Evolutionary conservation across 345 rosid genomes (phyloP).

Genomic region (Ricinus communis): DNA sequence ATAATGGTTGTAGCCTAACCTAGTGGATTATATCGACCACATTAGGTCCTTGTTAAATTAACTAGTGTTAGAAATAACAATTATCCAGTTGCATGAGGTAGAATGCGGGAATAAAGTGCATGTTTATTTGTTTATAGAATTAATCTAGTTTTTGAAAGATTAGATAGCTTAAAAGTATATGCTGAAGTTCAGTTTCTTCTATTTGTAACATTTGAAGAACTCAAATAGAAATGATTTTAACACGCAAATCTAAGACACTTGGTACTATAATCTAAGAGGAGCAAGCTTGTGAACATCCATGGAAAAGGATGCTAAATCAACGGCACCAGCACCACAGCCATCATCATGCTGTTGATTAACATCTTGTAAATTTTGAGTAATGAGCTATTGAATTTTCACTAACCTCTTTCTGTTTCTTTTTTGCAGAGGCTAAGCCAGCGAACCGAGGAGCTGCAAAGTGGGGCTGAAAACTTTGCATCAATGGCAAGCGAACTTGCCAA

Average conservation of each 20-base stretch:
- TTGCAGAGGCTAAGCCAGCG: slow-evolving; percentile 61
- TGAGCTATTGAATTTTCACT: neutral
- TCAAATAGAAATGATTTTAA: too few relatives aligned
- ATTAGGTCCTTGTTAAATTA: neutral
- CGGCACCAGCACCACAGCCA: too few relatives aligned
- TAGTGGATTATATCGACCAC: neutral
- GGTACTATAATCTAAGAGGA: too few relatives aligned
- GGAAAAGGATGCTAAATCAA: too few relatives aligned
- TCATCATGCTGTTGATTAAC: too few relatives aligned
- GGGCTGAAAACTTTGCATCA: slow-evolving; percentile 76
- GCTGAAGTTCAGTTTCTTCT: too few relatives aligned
- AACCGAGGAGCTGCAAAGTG: slow-evolving; percentile 71
- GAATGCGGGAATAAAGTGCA: too few relatives aligned
- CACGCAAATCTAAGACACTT: too few relatives aligned
- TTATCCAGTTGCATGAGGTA: neutral
- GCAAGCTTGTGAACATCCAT: too few relatives aligned
- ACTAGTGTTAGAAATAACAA: neutral
- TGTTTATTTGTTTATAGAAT: neutral
- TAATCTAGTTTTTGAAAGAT: neutral
- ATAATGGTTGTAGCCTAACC: neutral
- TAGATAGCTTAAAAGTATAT: neutral
- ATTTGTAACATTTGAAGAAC: too few relatives aligned
- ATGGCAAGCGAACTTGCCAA: slow-evolving; percentile 75
- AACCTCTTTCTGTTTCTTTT: neutral
- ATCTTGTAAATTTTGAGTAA: neutral